Base-by-base conservation (phyloP, 2,329 filamentous ascomycete species). In the Claviceps cyperi region DNA sequence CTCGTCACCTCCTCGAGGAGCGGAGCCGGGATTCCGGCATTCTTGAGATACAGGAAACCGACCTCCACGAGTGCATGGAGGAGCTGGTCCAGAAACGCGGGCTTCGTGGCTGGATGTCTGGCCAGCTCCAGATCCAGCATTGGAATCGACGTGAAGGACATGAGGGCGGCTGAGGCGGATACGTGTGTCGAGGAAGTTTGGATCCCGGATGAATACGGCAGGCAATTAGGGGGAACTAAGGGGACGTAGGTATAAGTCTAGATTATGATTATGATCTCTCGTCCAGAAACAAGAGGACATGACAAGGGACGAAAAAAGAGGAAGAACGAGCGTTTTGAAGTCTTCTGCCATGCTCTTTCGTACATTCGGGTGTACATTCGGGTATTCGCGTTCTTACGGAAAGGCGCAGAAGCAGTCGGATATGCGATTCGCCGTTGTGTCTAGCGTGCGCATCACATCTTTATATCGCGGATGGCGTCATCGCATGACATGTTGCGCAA, bases 31-130 rank as follows among this genome's bases (percentile, higher is more conserved):
- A 91, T 80, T 21, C 83, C 84, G 2, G 86, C 82, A 60, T 94
- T 89, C 61, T 82, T 83, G 53, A 94, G 76, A 60, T 94, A 94
- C 21, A 94, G 65, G 60, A 94, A 94, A 1, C 88, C 88, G n/a
- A 94, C 85, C 62, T 91, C 84, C 59, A 94, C 77, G 35, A 94
- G 69, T 0, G 86, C 86, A 64, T 84, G 72, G 15, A 84, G 83
- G 35, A 94, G 74, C 49, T 86, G 73, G 1, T 70, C 65, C 0
- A 94, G 75, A 59, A 94, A 92, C 35, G 68, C 69, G 2, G 84
- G 76, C 66, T 92, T 94, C 0, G 84, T 82, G 5, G 69, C 68
- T 17, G 78, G 73, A 56, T 80, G 68, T 55, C 73, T 70, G 39
- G 86, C 83, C 21, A 77, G 70, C 14, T 83, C 77, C 52, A 94